Percentiles rank a stretch among this genome's conserved stretches.
phyloP scores from a whole-genome alignment of 139 green algal species.

The Cymbomonas tetramitiformis region DNA sequence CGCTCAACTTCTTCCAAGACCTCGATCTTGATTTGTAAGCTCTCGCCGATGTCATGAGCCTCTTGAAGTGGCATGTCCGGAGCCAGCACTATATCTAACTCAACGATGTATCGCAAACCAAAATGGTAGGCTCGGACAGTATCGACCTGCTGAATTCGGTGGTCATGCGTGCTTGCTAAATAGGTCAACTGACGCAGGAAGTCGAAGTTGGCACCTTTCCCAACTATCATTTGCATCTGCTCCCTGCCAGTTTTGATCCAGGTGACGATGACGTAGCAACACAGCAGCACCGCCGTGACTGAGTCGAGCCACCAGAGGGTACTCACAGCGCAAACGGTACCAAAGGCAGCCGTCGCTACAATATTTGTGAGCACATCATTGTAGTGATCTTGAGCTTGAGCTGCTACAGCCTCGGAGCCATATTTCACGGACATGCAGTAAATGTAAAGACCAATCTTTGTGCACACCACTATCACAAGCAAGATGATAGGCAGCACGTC shows the following conservation, averaged over 20 bases:
- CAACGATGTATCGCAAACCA: constrained; percentile 33
- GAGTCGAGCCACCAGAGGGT: constrained; percentile 36
- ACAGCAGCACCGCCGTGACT: constrained; percentile 32
- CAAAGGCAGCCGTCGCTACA: constrained; percentile 28
- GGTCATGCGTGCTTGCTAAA: constrained; percentile 38
- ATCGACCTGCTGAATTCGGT: constrained; percentile 33
- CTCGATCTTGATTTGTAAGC: constrained; percentile 41
- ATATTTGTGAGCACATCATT: constrained; percentile 47
- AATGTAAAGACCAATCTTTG: too few species aligned
- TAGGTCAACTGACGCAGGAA: constrained; percentile 37
- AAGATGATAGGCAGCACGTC: too few species aligned
- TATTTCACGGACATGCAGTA: too few species aligned
- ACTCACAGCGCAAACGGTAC: too few species aligned
- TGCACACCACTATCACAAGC: too few species aligned
- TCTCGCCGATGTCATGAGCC: constrained; percentile 32
- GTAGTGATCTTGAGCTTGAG: constrained; percentile 44
- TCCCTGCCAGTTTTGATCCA: constrained; percentile 34
- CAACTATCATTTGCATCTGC: constrained; percentile 37
- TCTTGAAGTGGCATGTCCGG: constrained; percentile 29
- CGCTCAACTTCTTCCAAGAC: constrained; percentile 35
- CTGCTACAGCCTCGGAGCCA: constrained; percentile 27
- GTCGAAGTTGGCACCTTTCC: constrained; percentile 21
- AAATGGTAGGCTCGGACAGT: constrained; percentile 45
- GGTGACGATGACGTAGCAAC: constrained; percentile 33
- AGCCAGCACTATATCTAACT: constrained; percentile 44